Percentiles rank a stretch among this genome's conserved stretches.
These are phyloP conservation scores for Thuidium tamariscinum DNA, from an alignment of 225 moss, liverwort and hornwort species.

Conservation along the genomic window DNA sequence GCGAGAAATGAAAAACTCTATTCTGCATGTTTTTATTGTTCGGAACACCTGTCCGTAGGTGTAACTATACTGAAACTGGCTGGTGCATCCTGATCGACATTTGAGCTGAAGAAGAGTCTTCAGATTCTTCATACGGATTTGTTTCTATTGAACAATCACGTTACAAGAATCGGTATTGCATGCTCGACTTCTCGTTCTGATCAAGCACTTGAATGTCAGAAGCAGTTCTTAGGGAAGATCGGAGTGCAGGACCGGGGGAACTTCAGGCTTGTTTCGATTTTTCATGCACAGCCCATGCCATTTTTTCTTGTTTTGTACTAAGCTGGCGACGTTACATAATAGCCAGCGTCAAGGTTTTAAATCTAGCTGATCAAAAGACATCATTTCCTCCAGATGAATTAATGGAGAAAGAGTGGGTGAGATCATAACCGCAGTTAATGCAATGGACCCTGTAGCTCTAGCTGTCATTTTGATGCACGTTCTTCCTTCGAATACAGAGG, in stretches of 20 bases:
- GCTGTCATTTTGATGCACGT: not conserved
- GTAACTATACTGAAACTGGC: not conserved
- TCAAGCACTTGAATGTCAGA: not conserved
- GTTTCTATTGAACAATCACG: not conserved
- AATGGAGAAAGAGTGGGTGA: not conserved
- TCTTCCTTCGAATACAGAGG: too few relatives aligned
- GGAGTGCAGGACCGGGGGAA: not conserved
- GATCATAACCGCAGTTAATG: not conserved
- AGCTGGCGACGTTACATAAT: not conserved
- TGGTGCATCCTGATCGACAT: not conserved
- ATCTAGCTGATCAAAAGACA: not conserved
- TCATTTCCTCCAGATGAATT: not conserved
- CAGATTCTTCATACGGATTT: not conserved
- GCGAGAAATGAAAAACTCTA: not conserved
- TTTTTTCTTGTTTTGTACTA: not conserved
- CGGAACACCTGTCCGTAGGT: not conserved
- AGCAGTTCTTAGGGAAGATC: not conserved
- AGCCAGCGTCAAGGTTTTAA: not conserved
- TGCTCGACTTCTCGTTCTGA: not conserved
- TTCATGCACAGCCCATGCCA: not conserved
- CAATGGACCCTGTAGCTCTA: not conserved
- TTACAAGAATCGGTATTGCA: not conserved
- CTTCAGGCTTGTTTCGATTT: not conserved
- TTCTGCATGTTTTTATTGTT: not conserved
- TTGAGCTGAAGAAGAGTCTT: not conserved